Evolutionary conservation across 2,329 filamentous ascomycete species (phyloP).

Genomic region (Aspergillus sp.): DNA sequence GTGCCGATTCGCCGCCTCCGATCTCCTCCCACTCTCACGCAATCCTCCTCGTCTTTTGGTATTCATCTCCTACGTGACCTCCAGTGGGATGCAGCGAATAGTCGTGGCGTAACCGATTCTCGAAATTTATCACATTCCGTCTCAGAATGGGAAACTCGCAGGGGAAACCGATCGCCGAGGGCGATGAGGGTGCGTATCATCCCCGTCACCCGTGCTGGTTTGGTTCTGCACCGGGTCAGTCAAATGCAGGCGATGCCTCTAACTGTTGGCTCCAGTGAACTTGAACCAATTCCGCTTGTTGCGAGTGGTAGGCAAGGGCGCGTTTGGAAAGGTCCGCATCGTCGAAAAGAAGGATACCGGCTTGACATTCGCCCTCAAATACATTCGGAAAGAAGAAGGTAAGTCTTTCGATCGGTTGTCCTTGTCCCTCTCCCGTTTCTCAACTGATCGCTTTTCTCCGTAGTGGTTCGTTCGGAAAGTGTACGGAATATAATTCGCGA

Average conservation of each 20-base stretch:
- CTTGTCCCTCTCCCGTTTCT: conserved; percentile 10
- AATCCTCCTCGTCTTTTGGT: too few species aligned
- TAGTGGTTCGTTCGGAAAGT: conserved; percentile 95
- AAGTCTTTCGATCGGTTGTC: not conserved
- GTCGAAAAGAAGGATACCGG: conserved; percentile 96
- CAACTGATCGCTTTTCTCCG: conserved; percentile 26
- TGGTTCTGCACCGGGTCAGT: not conserved
- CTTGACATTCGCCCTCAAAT: conserved; percentile 93
- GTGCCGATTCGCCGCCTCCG: not conserved
- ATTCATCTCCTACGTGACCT: not conserved
- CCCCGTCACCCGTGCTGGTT: not conserved
- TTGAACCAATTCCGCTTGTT: conserved; percentile 95
- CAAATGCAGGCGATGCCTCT: not conserved
- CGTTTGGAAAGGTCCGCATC: conserved; percentile 97
- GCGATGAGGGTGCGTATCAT: conserved; percentile 77
- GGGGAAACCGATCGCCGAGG: conserved; percentile 88
- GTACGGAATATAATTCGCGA: conserved; percentile 98
- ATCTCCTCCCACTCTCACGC: not conserved
- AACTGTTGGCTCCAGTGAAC: conserved; percentile 63
- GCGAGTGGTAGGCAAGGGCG: conserved; percentile 93
- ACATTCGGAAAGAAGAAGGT: conserved; percentile 98
- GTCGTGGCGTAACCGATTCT: conserved; percentile 21
- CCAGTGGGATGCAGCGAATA: conserved; percentile 23
- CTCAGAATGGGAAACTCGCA: conserved; percentile 84
- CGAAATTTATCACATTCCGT: conserved; percentile 19